Evolutionary conservation across 2,329 filamentous ascomycete genomes (phyloP), one percentile per base, ranked within the genome.

Genomic region (Penicillium sp.): DNA sequence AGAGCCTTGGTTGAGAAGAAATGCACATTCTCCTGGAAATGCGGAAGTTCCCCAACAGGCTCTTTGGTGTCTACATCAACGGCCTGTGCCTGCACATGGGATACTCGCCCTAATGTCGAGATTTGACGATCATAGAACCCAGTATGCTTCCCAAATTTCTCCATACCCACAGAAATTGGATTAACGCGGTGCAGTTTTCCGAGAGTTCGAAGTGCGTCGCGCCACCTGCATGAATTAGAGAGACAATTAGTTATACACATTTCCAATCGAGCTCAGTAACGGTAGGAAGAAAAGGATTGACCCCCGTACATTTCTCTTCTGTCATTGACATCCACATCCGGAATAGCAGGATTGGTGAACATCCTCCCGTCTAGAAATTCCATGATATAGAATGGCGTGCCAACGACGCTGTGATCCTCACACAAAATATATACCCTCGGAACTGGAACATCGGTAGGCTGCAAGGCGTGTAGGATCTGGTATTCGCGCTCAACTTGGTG

Each of bases 401-500:
- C 94, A 61, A 97, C 80, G 38, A 97, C 80, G 57, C 74, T 76
- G 42, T 80, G 77, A 74, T 97, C 92, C 72, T 95, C 88, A 75
- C 94, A 99, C 18, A 97, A 82, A 66, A 87, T 88, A 71, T 91
- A 88, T 11, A 90, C 84, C 71, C 83, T 87, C 4, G 94, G 94
- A 0, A 96, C 91, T 0, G 92, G 90, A 8, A 97, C 91, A 69
- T 90, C 85, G 20, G 90, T 95, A 54, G 75, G 78, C 61, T 85
- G 84, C 30, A 97, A 81, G 2, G 93, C 92, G 70, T 90, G 85
- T 68, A 97, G 89, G 68, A 97, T 89, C 67, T 88, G 86, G 77
- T 94, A 94, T 75, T 99, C 94, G 66, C 94, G 89, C 77, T 99
- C 94, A 67, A 99, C 93, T 72, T 93, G 89, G 78, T 99, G 94